Evolutionary conservation across 2,329 filamentous ascomycete genomes (phyloP), one percentile per base, ranked within the genome.

Genomic region (Colletotrichum graminicola): DNA sequence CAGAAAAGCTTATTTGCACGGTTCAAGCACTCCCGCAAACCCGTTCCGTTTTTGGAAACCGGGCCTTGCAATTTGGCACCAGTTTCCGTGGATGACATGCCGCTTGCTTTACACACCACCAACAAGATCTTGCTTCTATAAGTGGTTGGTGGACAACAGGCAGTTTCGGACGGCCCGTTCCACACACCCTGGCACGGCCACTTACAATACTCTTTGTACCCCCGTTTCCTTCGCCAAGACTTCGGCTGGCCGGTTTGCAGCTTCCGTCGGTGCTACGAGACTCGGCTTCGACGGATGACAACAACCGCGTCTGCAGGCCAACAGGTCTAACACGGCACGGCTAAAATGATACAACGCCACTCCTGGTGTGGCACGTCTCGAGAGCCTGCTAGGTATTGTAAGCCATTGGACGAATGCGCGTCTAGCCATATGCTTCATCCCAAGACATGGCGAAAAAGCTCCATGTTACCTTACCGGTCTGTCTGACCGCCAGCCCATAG

Each of bases 261-360:
- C n/a, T 51, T 51, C 47, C 18, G 39, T 21, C 7, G 32, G 36
- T 5, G 39, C 26, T 21, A 69, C 54, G 45, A 39, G 21, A 43
- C 36, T 36, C 18, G 11, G 41, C 26, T 47, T 54, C 14, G 60
- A 47, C 18, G 23, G 8, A 63, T 29, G 36, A 18, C 26, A 34
- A 51, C 62, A 59, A 21, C 16, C 26, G 41, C 5, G 47, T 39
- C 39, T 70, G 62, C 67, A 21, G 62, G 67, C 67, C 66, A 62
- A 60, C 47, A 51, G 11, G n/a, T 29, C 45, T 10, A 43, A 26
- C 41, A 47, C 43, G 41, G 32, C 29, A 62, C 7, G 45, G 29
- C 32, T 8, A 43, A 36, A 29, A 36, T 29, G 26, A 55, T 61
- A 55, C 39, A 54, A 70, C 62, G 45, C 45, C 54, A 66, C 39